Conservation (phyloP, 2,329 filamentous ascomycete genomes). For the Verticillium tricorpus region DNA sequence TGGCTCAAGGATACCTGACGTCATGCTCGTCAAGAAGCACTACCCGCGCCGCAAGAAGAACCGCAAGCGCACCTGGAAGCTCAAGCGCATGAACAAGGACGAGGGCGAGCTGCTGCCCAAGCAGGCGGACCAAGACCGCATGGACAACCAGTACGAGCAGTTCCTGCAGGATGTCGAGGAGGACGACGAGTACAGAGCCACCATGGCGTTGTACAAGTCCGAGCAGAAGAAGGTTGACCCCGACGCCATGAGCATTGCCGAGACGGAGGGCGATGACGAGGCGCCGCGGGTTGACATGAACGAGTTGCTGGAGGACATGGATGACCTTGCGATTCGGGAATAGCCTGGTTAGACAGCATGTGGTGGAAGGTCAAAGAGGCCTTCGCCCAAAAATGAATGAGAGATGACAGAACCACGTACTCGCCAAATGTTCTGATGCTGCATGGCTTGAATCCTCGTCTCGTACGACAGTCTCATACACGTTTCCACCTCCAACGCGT, state of each 20-base stretch:
- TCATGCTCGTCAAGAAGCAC: slow-evolving; percentile 94
- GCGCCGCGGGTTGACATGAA: slow-evolving; percentile 71
- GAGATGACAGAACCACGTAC: neutral
- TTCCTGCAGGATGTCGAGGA: slow-evolving; percentile 97
- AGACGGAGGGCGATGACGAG: slow-evolving; percentile 60
- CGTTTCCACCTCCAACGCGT: too few species aligned
- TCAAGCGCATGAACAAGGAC: slow-evolving; percentile 89
- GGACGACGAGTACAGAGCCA: slow-evolving; percentile 80
- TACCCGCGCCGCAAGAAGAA: slow-evolving; percentile 83
- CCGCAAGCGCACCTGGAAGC: slow-evolving; percentile 82
- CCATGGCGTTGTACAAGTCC: slow-evolving; percentile 81
- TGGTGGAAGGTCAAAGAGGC: neutral
- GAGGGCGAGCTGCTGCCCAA: slow-evolving; percentile 82
- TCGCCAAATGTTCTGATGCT: neutral
- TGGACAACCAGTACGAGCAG: slow-evolving; percentile 94
- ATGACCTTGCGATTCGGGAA: slow-evolving; percentile 74
- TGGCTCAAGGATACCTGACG: slow-evolving; percentile 77
- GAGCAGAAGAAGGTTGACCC: slow-evolving; percentile 46
- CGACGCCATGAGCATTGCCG: slow-evolving; percentile 65
- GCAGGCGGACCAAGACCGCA: slow-evolving; percentile 80
- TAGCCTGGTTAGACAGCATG: neutral
- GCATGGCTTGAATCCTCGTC: too few species aligned
- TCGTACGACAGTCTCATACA: too few species aligned
- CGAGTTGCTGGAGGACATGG: slow-evolving; percentile 86
- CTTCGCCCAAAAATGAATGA: neutral